Evolutionary conservation across 2,329 filamentous ascomycete species (phyloP).

Genomic region (Hypoxylon sp.): DNA sequence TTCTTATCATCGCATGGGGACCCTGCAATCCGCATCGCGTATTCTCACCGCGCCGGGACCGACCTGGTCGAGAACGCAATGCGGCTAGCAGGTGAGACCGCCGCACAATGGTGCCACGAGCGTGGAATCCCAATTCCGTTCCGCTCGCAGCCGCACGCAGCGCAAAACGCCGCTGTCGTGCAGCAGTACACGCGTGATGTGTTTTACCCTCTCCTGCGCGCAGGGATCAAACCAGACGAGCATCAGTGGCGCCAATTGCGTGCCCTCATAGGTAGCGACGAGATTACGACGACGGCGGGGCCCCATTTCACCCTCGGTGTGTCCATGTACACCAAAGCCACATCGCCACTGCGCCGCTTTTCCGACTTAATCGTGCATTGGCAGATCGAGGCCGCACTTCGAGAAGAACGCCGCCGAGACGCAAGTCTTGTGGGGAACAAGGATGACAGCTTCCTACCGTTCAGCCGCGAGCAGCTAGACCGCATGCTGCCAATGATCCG

Average conservation of each 20-base stretch:
- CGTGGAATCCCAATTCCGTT: constrained; percentile 73
- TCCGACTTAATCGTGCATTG: constrained; percentile 75
- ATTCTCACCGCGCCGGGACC: constrained; percentile 51
- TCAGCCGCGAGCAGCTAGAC: constrained; percentile 59
- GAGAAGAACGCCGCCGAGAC: constrained; percentile 59
- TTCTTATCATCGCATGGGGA: constrained; percentile 61
- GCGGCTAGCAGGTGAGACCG: constrained; percentile 74
- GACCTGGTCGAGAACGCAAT: constrained; percentile 67
- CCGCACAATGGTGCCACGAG: constrained; percentile 72
- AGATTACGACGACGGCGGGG: constrained; percentile 67
- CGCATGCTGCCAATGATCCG: constrained; percentile 66
- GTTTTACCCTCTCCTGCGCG: constrained; percentile 58
- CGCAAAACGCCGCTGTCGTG: constrained; percentile 57
- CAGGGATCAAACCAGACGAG: constrained; percentile 54
- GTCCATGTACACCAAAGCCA: constrained; percentile 74
- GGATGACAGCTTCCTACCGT: constrained; percentile 61
- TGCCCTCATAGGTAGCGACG: constrained; percentile 65
- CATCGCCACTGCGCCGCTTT: constrained; percentile 76
- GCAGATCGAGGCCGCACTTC: constrained; percentile 74
- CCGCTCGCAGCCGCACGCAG: constrained; percentile 64
- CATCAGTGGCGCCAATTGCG: constrained; percentile 54
- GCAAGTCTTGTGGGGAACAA: constrained; percentile 56
- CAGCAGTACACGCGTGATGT: constrained; percentile 57
- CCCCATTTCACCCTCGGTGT: constrained; percentile 72
- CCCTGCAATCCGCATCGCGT: constrained; percentile 65